These are phyloP conservation scores for Hypoxylon sp. DNA, from an alignment of 2,329 filamentous ascomycete species.

Conservation along the genomic window DNA sequence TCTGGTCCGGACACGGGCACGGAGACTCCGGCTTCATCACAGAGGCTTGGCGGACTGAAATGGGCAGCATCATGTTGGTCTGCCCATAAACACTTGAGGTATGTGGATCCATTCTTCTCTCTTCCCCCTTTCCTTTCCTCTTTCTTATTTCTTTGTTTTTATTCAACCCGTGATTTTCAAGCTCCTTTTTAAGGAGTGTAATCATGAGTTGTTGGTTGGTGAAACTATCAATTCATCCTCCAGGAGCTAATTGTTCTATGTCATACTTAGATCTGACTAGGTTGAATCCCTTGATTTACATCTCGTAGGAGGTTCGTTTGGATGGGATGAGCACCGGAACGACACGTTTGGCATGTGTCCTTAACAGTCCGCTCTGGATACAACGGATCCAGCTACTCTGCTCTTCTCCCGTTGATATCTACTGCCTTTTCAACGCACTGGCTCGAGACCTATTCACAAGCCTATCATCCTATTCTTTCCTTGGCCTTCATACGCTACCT, in stretches of 20 bases:
- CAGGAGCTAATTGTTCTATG: not conserved
- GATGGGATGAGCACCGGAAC: not conserved
- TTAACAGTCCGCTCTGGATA: too few relatives aligned
- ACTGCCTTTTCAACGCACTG: too few relatives aligned
- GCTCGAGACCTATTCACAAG: too few relatives aligned
- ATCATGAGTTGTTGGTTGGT: not conserved
- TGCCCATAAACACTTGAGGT: not conserved
- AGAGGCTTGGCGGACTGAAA: too few relatives aligned
- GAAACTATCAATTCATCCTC: not conserved
- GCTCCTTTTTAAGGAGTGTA: not conserved
- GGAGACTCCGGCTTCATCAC: too few relatives aligned
- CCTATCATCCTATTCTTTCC: too few relatives aligned
- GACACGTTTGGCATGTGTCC: not conserved
- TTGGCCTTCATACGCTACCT: too few relatives aligned
- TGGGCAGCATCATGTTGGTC: not conserved
- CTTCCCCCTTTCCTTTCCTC: not conserved
- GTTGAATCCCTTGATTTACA: too few relatives aligned
- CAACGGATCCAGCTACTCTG: too few relatives aligned
- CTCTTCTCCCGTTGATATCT: too few relatives aligned
- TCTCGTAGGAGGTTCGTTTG: not conserved
- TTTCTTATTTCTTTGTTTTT: not conserved
- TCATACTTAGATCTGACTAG: not conserved
- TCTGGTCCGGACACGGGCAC: too few relatives aligned
- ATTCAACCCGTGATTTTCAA: not conserved
- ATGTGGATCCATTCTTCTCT: not conserved